phyloP scores from a whole-genome alignment of 179 eudicot genomes.

The Pouteria campechiana region DNA sequence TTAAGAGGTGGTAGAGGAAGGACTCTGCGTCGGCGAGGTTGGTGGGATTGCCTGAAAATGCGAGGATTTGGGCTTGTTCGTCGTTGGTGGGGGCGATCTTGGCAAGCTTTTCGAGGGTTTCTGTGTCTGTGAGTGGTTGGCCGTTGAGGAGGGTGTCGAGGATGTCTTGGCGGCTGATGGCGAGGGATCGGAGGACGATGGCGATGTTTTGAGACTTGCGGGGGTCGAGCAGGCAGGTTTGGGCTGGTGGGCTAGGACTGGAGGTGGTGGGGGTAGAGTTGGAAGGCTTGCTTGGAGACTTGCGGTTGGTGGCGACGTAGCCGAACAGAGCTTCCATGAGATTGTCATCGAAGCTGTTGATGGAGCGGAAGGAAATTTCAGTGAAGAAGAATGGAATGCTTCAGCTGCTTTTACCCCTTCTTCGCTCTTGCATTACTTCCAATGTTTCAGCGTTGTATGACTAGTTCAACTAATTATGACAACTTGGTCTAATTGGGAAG shows the following conservation, averaged over 20 bases:
- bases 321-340: slow-evolving; percentile 96
- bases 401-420: no score
- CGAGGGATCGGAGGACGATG: slow-evolving; percentile 61
- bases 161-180: slow-evolving; percentile 39
- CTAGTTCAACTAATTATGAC: no score
- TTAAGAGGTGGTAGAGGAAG: slow-evolving; percentile 63
- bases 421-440: no score
- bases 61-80: slow-evolving; percentile 44
- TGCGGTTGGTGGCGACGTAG: slow-evolving; percentile 46
- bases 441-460: no score
- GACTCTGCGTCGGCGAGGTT: slow-evolving; percentile 83
- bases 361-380: no score
- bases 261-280: slow-evolving; percentile 5
- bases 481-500: no score
- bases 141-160: slow-evolving; percentile 55
- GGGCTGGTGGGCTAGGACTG: slow-evolving; percentile 35
- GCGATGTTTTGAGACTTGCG: slow-evolving; percentile 76
- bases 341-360: slow-evolving; percentile 73
- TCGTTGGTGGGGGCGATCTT: slow-evolving; percentile 55
- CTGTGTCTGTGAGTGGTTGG: slow-evolving; percentile 38
- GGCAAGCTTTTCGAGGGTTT: slow-evolving; percentile 67
- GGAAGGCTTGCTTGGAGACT: slow-evolving; percentile 27
- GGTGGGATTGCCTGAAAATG: slow-evolving; percentile 45
- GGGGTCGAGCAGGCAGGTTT: slow-evolving; percentile 52
- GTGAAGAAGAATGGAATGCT: no score